Evolutionary conservation across 805 yeast genomes (phyloP).

Genomic region (Martiniozyma abietophila): DNA sequence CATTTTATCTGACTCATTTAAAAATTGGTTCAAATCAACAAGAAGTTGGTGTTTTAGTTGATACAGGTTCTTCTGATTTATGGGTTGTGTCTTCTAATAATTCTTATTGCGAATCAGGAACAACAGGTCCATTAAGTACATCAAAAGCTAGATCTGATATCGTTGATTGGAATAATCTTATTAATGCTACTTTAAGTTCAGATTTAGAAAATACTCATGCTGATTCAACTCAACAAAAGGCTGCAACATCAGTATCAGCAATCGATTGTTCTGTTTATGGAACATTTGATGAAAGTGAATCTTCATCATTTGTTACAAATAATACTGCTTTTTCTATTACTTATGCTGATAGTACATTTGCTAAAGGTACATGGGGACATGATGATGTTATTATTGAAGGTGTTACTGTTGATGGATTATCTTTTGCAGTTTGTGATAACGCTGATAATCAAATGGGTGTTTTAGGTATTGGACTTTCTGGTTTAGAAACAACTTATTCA

Average conservation of each 20-base stretch:
- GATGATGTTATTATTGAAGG: conserved; percentile 51
- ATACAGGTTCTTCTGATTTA: conserved; percentile 70
- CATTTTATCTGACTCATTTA: conserved; percentile 38
- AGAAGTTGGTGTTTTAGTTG: conserved; percentile 46
- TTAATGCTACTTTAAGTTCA: not conserved
- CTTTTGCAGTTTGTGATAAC: conserved; percentile 66
- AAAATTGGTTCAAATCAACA: conserved; percentile 52
- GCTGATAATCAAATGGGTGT: conserved; percentile 63
- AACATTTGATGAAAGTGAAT: conserved; percentile 34
- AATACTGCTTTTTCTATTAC: conserved; percentile 32
- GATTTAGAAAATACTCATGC: not conserved
- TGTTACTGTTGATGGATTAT: conserved; percentile 36
- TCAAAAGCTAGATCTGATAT: conserved; percentile 5
- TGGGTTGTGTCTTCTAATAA: conserved; percentile 51
- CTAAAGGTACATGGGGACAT: conserved; percentile 47
- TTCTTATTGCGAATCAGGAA: conserved; percentile 32
- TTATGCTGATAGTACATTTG: conserved; percentile 41
- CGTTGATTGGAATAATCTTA: conserved; percentile 3
- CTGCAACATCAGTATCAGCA: not conserved
- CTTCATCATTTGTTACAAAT: conserved; percentile 33
- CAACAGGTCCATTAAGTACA: conserved; percentile 9
- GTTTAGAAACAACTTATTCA: conserved; percentile 51
- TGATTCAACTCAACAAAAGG: conserved; percentile 2
- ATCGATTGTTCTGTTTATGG: conserved; percentile 38
- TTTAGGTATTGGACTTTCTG: conserved; percentile 62